Base-by-base conservation (phyloP, 2,329 filamentous ascomycete species). In the Paraphaeosphaeria minitans region DNA sequence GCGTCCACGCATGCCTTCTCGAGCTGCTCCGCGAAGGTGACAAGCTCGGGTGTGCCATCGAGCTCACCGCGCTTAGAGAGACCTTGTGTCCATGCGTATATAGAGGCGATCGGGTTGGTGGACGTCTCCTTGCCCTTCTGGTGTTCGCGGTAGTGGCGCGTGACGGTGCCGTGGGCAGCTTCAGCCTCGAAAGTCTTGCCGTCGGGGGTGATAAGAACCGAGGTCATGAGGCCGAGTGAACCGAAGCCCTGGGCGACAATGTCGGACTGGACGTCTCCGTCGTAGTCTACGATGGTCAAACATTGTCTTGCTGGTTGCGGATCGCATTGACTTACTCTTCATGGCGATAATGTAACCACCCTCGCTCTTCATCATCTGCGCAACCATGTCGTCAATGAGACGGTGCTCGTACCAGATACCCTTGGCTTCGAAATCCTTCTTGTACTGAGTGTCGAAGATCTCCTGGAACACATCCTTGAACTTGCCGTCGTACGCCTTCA, bases 381-480 rank as follows among this genome's bases (percentile, higher is more conserved):
- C 95, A 65, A 99, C 95, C 95, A 99, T 98, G 82, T 99, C 95
- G 81, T 99, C 95, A 75, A 99, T 98, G 69, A 99, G 85, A 74
- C 95, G 91, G 83, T 99, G 95, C 88, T 99, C 95, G 78, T 99
- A 98, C 95, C 95, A 98, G 82, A 98, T 96, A 64, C 87, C 87
- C 84, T 93, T 92, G 74, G 89, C 89, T 77, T 97, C 93, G 71
- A 98, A 98, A 46, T 92, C 86, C 77, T 87, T 85, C 85, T 91
- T 89, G 85, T 98, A 99, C 71, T 89, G 82, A 59, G 84, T 85
- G 64, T 98, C 92, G 81, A 94, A 99, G 72, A 98, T 87, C 75
- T 96, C 91, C 85, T 99, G 91, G 88, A 99, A 99, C 79, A 98
- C 96, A 76, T 99, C 95, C 89, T 98, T 98, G 87, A 99, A 99